Conservation (phyloP, 352 stramenopile genomes). For the Globisporangium sylvaticum region DNA sequence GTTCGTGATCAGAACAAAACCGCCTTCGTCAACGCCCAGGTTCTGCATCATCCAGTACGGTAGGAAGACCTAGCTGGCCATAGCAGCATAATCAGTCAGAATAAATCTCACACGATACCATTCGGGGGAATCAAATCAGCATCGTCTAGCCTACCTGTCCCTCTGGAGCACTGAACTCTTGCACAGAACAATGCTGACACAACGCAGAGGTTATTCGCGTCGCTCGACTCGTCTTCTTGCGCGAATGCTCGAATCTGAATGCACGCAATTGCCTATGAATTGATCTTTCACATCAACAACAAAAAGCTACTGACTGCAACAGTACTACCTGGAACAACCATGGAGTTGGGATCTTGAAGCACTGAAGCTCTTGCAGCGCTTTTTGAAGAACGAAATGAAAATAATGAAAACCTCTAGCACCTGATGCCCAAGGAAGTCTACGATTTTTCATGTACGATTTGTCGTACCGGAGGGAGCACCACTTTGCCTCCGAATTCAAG, state of each 20-base stretch:
- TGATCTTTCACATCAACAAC: too few relatives aligned
- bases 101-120: too few relatives aligned
- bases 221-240: not conserved
- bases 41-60: slow-evolving; percentile 76
- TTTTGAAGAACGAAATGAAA: slow-evolving; percentile 22
- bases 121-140: too few relatives aligned
- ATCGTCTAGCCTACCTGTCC: slow-evolving; percentile 27
- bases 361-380: slow-evolving; percentile 49
- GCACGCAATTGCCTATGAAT: too few relatives aligned
- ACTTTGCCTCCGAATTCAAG: slow-evolving; percentile 72
- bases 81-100: not conserved
- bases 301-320: too few relatives aligned
- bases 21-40: slow-evolving; percentile 37
- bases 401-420: not conserved
- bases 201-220: too few relatives aligned
- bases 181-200: slow-evolving; percentile 51
- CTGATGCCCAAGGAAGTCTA: not conserved
- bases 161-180: slow-evolving; percentile 57
- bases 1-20: slow-evolving; percentile 31
- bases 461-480: slow-evolving; percentile 41
- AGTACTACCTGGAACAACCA: slow-evolving; percentile 59
- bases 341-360: slow-evolving; percentile 45
- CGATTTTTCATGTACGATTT: not conserved
- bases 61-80: slow-evolving; percentile 29
- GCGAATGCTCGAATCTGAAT: slow-evolving; percentile 23